phyloP scores from a whole-genome alignment of 2,329 filamentous ascomycete species.

The Aspergillus brunneoviolaceus region DNA sequence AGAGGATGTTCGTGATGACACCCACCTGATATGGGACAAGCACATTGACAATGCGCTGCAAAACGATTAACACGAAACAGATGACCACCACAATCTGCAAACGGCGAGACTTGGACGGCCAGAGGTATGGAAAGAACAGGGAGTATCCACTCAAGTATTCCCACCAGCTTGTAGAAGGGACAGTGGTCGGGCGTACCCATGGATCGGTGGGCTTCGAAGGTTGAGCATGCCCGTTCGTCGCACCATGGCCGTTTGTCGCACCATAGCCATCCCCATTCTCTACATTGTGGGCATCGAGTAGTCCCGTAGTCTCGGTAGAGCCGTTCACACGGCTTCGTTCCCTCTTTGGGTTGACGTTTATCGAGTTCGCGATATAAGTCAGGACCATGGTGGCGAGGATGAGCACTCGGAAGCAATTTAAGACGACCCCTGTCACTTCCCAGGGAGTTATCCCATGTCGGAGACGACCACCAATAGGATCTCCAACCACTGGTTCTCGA shows the following conservation, averaged over 20 bases:
- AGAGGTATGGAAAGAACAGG: slow-evolving; percentile 93
- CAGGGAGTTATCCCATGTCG: slow-evolving; percentile 41
- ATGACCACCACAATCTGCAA: slow-evolving; percentile 77
- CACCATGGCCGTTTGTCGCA: slow-evolving; percentile 52
- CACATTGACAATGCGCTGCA: slow-evolving; percentile 82
- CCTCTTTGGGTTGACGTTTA: slow-evolving; percentile 43
- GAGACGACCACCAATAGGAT: slow-evolving; percentile 46
- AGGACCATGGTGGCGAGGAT: slow-evolving; percentile 61
- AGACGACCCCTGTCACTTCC: slow-evolving; percentile 44
- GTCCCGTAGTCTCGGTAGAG: slow-evolving; percentile 44
- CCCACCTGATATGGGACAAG: slow-evolving; percentile 81
- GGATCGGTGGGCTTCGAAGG: slow-evolving; percentile 59
- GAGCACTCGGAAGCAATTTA: slow-evolving; percentile 68
- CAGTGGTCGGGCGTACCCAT: slow-evolving; percentile 85
- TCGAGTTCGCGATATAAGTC: slow-evolving; percentile 57
- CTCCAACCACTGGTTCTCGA: slow-evolving; percentile 58
- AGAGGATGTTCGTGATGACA: slow-evolving; percentile 72
- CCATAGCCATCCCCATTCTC: slow-evolving; percentile 55
- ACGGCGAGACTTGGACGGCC: slow-evolving; percentile 76
- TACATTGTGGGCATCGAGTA: slow-evolving; percentile 40
- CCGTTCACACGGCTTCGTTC: slow-evolving; percentile 34
- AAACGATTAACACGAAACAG: slow-evolving; percentile 76
- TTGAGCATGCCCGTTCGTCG: slow-evolving; percentile 44
- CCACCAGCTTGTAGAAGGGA: slow-evolving; percentile 89
- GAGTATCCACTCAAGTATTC: slow-evolving; percentile 92